A percentile compares a stretch with the other conserved stretches of the same genome.
Conservation (phyloP, 2,329 filamentous ascomycete genomes). For the Mycosphaerella arachidis region DNA sequence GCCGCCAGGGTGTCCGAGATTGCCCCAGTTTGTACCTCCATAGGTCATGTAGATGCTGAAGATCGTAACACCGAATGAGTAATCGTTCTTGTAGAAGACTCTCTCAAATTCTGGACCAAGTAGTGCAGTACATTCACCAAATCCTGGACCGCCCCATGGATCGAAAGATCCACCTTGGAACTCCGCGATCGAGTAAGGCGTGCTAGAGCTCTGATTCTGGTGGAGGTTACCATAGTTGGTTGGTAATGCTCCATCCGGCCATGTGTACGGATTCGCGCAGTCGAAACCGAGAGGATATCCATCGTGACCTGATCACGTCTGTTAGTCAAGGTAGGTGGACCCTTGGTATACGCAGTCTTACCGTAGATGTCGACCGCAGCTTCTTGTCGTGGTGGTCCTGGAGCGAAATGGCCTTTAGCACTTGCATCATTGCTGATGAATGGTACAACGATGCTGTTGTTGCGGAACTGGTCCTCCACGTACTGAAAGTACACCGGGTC, state of each 20-base stretch:
- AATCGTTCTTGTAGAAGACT: slow-evolving; percentile 65
- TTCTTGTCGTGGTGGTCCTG: slow-evolving; percentile 47
- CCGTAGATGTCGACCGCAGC: slow-evolving; percentile 59
- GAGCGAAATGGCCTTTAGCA: slow-evolving; percentile 52
- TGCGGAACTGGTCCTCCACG: slow-evolving; percentile 62
- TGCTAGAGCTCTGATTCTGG: slow-evolving; percentile 57
- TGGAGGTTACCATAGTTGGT: slow-evolving; percentile 54
- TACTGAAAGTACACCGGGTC: slow-evolving; percentile 64
- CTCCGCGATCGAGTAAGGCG: slow-evolving; percentile 62
- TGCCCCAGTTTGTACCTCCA: slow-evolving; percentile 82
- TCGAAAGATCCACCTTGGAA: slow-evolving; percentile 55
- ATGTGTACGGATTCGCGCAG: slow-evolving; percentile 57
- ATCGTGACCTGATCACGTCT: slow-evolving; percentile 54
- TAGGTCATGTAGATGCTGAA: slow-evolving; percentile 74
- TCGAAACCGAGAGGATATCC: slow-evolving; percentile 59
- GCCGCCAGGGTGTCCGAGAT: slow-evolving; percentile 63
- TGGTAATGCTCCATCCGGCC: slow-evolving; percentile 56
- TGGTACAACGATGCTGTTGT: slow-evolving; percentile 68
- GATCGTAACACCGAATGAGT: slow-evolving; percentile 53
- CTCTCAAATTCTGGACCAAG: slow-evolving; percentile 70
- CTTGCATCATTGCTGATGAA: slow-evolving; percentile 70
- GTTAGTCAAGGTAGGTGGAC: background rate
- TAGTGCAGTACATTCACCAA: slow-evolving; percentile 61
- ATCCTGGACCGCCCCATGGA: slow-evolving; percentile 68
- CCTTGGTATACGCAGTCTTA: background rate